Conservation (phyloP, 2,329 filamentous ascomycete genomes). For the Microdochium nivale region DNA sequence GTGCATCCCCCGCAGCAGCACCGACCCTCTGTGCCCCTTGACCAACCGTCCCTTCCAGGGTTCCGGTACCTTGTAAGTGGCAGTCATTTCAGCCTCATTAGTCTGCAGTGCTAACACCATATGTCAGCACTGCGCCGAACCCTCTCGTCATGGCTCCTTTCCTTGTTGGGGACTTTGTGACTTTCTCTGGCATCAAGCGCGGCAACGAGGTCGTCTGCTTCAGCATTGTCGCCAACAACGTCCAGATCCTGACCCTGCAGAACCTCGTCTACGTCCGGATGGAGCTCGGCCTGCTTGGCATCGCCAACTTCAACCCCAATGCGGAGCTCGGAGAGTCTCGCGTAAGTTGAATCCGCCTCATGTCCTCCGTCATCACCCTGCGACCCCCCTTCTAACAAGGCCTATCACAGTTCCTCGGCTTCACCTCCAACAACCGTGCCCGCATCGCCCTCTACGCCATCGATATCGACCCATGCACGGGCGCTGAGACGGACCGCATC, state of each 20-base stretch:
- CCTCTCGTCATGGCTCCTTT: constrained; percentile 26
- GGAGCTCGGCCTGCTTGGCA: constrained; percentile 24
- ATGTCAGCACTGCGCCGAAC: constrained; percentile 20
- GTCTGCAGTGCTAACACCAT: not conserved
- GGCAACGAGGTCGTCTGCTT: constrained; percentile 23
- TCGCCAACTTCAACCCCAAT: constrained; percentile 24
- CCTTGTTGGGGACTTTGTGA: constrained; percentile 25
- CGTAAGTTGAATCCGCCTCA: too few species aligned
- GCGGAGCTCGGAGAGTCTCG: constrained; percentile 25
- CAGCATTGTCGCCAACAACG: constrained; percentile 26
- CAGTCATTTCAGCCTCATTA: not conserved
- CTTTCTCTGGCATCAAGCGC: constrained; percentile 21
- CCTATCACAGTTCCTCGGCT: constrained; percentile 20
- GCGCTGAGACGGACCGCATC: constrained; percentile 21
- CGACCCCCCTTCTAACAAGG: not conserved
- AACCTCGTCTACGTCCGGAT: constrained; percentile 24
- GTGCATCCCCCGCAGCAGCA: constrained; percentile 35
- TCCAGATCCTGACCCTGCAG: constrained; percentile 22
- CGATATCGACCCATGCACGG: constrained; percentile 27
- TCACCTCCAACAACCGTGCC: constrained; percentile 22
- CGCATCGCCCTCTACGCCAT: constrained; percentile 24
- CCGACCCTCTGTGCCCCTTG: constrained; percentile 24
- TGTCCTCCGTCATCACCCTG: too few species aligned
- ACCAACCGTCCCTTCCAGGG: too few species aligned
- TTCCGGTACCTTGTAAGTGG: constrained; percentile 19